Evolutionary conservation across 805 yeast species (phyloP).

Genomic region (Komagataella populi): DNA sequence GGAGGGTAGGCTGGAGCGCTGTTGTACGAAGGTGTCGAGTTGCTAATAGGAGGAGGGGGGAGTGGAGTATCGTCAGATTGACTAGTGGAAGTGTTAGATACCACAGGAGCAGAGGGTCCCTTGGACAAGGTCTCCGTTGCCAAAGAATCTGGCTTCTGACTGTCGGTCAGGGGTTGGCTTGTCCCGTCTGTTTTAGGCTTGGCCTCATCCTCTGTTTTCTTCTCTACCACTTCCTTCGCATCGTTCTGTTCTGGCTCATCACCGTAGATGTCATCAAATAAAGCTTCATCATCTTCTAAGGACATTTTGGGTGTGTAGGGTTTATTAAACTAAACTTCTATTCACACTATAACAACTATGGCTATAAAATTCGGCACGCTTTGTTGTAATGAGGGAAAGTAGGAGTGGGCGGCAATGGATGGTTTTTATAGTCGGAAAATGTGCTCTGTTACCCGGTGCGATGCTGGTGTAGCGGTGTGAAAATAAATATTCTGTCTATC

Average conservation of each 20-base stretch:
- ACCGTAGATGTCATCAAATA: conserved; percentile 66
- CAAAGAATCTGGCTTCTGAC: conserved; percentile 2
- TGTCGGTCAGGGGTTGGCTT: conserved; percentile 5
- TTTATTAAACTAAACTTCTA: background rate
- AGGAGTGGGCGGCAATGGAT: background rate
- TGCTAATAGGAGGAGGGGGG: background rate
- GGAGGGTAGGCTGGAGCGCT: conserved; percentile 1
- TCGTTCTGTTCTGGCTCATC: conserved; percentile 1
- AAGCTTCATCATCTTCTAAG: conserved; percentile 86
- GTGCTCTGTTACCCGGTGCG: background rate
- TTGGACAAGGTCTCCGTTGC: conserved; percentile 1
- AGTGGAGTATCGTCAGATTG: conserved; percentile 1
- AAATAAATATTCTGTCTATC: background rate
- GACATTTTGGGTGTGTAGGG: conserved; percentile 28
- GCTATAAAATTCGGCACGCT: background rate
- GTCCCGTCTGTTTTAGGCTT: conserved; percentile 6
- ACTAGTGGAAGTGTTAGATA: background rate
- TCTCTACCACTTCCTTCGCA: conserved; percentile 13
- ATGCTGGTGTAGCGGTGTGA: background rate
- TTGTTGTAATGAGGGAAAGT: background rate
- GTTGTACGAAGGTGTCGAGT: background rate
- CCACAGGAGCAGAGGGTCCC: conserved; percentile 1
- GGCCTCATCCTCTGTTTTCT: conserved; percentile 9
- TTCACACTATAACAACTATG: conserved; percentile 1
- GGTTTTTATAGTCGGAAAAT: background rate